Evolutionary conservation across 371 early-diverging fungal species (phyloP).

Genomic region (Coemansia sp.): DNA sequence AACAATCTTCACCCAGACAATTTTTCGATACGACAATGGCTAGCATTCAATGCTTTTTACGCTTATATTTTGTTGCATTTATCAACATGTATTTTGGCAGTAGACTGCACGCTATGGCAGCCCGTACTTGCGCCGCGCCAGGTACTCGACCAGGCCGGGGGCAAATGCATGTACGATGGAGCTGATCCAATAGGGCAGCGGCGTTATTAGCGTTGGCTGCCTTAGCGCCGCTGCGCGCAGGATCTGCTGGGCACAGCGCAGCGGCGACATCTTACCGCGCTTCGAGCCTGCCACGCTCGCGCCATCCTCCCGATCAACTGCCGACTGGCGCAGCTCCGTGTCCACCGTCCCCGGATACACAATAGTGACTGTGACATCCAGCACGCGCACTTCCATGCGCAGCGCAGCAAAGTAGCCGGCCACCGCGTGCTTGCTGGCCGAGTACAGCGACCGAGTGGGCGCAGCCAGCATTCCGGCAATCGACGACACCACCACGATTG

Average conservation of each 20-base stretch:
- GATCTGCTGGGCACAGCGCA: constrained; percentile 61
- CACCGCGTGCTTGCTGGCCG: constrained; percentile 80
- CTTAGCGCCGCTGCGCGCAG: constrained; percentile 63
- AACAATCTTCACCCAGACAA: not conserved
- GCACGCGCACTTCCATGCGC: constrained; percentile 69
- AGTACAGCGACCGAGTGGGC: constrained; percentile 81
- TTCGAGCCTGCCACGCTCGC: constrained; percentile 55
- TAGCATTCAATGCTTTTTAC: not conserved
- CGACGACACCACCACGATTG: constrained; percentile 75
- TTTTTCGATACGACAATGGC: not conserved
- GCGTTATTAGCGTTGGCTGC: constrained; percentile 63
- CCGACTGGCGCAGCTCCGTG: constrained; percentile 69
- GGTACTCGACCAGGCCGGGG: constrained; percentile 63
- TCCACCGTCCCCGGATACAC: constrained; percentile 78
- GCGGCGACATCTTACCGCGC: constrained; percentile 63
- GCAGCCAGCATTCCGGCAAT: constrained; percentile 78
- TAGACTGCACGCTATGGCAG: constrained; percentile 11
- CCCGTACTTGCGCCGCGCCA: constrained; percentile 69
- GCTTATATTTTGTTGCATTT: not conserved
- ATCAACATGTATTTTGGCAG: not conserved
- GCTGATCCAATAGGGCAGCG: constrained; percentile 60
- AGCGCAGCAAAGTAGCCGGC: constrained; percentile 85
- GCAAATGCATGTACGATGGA: constrained; percentile 59
- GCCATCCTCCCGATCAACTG: constrained; percentile 56
- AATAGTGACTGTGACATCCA: constrained; percentile 60